Evolutionary conservation across 202 grass and related monocot genomes (phyloP).

Genomic region (Panicum hallii): DNA sequence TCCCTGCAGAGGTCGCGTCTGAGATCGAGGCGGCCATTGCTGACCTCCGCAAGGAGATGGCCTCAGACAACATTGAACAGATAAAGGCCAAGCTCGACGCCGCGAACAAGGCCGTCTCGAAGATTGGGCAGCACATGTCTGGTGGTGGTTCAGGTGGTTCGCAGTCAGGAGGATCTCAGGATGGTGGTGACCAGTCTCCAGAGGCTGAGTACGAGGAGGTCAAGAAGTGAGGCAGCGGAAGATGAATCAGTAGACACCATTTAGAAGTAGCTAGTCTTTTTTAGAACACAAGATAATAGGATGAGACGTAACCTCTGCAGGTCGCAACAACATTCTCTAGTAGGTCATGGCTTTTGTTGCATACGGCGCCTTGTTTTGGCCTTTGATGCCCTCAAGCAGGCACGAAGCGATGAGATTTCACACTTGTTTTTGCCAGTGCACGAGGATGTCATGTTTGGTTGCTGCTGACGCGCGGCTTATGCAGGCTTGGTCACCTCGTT

Average conservation of each 20-base stretch:
- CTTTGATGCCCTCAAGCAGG: neutral
- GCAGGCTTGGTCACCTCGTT: neutral
- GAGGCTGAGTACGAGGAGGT: conserved; percentile 62
- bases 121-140: conserved; percentile 77
- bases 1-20: conserved; percentile 51
- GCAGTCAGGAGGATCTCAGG: conserved; percentile 47
- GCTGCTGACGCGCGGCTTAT: neutral
- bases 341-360: neutral
- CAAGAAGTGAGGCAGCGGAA: conserved; percentile 7
- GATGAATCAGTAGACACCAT: neutral
- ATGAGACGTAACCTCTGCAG: conserved; percentile 5
- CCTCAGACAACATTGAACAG: conserved; percentile 48
- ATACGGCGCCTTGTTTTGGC: neutral
- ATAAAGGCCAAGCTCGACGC: conserved; percentile 64
- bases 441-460: neutral
- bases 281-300: neutral
- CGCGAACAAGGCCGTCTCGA: conserved; percentile 68
- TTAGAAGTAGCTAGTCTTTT: conserved; percentile 16
- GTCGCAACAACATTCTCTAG: neutral
- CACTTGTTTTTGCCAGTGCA: neutral
- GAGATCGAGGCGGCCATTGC: conserved; percentile 64
- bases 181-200: conserved; percentile 53
- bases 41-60: conserved; percentile 63
- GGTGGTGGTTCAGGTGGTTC: conserved; percentile 50
- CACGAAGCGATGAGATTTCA: neutral